phyloP scores from a whole-genome alignment of 306 rosid species.

The Rosa rugosa region DNA sequence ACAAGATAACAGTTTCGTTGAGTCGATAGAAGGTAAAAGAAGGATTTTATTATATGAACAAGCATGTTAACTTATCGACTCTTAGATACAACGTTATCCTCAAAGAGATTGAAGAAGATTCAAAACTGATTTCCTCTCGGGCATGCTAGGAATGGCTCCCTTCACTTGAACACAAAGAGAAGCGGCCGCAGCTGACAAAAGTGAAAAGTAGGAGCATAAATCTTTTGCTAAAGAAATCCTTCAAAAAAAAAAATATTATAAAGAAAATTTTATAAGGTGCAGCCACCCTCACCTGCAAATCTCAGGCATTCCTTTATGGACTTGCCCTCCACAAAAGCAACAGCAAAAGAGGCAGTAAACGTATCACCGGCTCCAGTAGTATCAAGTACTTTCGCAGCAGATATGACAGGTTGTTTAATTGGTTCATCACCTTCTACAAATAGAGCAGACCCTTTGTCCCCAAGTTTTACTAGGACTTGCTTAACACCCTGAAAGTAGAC shows the following conservation, averaged over 20 bases:
- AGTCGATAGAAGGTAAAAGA: neutral
- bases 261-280: too few relatives aligned
- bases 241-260: too few relatives aligned
- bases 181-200: slow-evolving; percentile 81
- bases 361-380: slow-evolving; percentile 98
- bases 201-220: too few relatives aligned
- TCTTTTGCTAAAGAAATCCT: too few relatives aligned
- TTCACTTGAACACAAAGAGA: slow-evolving; percentile 95
- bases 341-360: slow-evolving; percentile 89
- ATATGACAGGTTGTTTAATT: slow-evolving; percentile 60
- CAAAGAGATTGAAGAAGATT: slow-evolving; percentile 60
- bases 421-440: slow-evolving; percentile 83
- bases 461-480: slow-evolving; percentile 90
- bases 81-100: slow-evolving; percentile 19
- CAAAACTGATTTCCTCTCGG: slow-evolving; percentile 69
- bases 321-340: slow-evolving; percentile 83
- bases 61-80: slow-evolving; percentile 2
- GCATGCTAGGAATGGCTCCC: slow-evolving; percentile 98
- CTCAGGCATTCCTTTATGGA: slow-evolving; percentile 65
- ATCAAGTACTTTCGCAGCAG: slow-evolving; percentile 63
- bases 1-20: neutral
- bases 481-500: slow-evolving; percentile 67
- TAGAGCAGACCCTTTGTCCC: slow-evolving; percentile 78
- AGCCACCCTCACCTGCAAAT: slow-evolving; percentile 63
- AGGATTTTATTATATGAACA: neutral